Evolutionary conservation across 169 alveolate species (phyloP), one percentile per base, ranked within the genome.

Genomic region (Plasmodium relictum): DNA sequence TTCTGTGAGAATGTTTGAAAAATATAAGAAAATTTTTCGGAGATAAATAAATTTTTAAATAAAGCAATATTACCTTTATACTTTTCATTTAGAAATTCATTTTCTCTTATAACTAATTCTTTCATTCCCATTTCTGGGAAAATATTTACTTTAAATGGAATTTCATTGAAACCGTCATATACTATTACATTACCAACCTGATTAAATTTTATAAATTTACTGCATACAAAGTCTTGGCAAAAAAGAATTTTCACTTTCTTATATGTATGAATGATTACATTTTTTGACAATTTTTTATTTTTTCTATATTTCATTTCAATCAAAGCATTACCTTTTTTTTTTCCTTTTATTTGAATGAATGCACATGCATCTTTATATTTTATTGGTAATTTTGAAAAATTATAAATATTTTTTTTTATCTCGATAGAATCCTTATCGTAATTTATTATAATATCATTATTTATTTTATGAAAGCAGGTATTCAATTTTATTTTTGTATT

Each of bases 201-300:
- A 0, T 61, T 62, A 68, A 66, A 69, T 12, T 80, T 80, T 6
- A 80, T 42, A 54, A 39, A 80, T 80, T 80, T 80, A 16, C 90
- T 80, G 54, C 90, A 80, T 44, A 78, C 90, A 80, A 68, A 80
- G 39, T 80, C 90, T 58, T 66, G 73, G 39, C 90, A 80, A 8
- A 80, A 54, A 20, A 80, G 52, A 59, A 45, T 83, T 66, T 45
- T 45, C 14, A 80, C 39, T 68, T 80, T 80, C 16, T 80, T 66
- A 68, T 66, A 80, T 26, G 66, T 31, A 22, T 65, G 48, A 16
- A 48, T 6, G 31, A 14, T 20, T 9, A 20, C 22, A 14, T 66
- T 44, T n/a, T 31, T 66, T 54, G n/a, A 26, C 6, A 65, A 14
- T 24, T 39, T 52, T 18, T 31, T 56, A 0, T 52, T 83, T 45